Percentiles rank a stretch among this genome's conserved stretches.
Evolutionary conservation across 1,284 basidiomycete species (phyloP).

Genomic region (Leccinum huronense): DNA sequence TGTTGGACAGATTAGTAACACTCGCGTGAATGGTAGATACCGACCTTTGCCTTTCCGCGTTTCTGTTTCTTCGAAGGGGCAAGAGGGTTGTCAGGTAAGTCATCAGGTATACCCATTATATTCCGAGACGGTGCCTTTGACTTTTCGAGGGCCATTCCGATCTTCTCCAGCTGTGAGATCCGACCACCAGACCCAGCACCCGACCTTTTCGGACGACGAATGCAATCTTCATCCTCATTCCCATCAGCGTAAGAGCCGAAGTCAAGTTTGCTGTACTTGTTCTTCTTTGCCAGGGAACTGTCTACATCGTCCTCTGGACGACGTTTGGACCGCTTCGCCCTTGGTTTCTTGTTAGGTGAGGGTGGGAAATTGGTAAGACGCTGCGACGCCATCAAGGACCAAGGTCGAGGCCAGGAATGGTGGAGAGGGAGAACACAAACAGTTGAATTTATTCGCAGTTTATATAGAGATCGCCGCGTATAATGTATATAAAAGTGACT

Average conservation of each 20-base stretch:
- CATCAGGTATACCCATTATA: neutral
- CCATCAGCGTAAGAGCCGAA: neutral
- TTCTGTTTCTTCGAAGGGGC: neutral
- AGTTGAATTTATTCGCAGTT: too few species aligned
- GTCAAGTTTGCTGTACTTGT: too few species aligned
- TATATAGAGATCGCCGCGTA: neutral
- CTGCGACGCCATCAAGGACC: neutral
- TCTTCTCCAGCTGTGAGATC: neutral
- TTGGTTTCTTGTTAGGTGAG: neutral
- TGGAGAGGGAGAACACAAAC: too few species aligned
- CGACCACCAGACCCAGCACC: neutral
- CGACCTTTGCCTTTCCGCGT: neutral
- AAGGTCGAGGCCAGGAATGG: neutral
- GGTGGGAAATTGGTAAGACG: neutral
- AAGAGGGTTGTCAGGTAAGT: neutral
- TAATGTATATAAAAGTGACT: too few species aligned
- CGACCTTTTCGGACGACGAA: neutral
- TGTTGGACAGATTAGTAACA: neutral
- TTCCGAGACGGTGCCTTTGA: neutral
- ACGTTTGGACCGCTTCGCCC: too few species aligned
- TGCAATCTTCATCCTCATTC: neutral
- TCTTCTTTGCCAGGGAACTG: neutral
- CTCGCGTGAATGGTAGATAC: neutral
- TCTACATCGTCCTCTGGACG: too few species aligned
- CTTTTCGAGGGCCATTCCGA: neutral